Conservation (phyloP, 2,329 filamentous ascomycete genomes). For the Epichloe sylvatica region DNA sequence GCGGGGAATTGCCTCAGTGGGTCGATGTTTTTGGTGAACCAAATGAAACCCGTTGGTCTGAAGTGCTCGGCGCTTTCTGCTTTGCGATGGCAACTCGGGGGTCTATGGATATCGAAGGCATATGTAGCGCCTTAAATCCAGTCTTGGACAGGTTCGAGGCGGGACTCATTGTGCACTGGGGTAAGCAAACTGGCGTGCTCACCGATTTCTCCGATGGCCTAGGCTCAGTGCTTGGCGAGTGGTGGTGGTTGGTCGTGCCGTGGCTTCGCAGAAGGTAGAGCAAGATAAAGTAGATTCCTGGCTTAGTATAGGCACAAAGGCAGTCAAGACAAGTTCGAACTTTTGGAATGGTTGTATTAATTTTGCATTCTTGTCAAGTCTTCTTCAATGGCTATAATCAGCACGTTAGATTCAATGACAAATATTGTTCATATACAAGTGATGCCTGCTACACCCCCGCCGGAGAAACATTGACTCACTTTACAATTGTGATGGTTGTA, state of each 20-base stretch:
- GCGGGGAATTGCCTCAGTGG: conserved; percentile 54
- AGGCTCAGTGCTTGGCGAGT: conserved; percentile 39
- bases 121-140: conserved; percentile 42
- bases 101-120: conserved; percentile 36
- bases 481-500: neutral
- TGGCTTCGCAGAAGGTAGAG: conserved; percentile 10
- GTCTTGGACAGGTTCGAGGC: conserved; percentile 51
- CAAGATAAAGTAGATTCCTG: neutral
- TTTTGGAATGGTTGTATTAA: too few relatives aligned
- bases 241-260: conserved; percentile 51
- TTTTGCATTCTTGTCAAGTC: too few relatives aligned
- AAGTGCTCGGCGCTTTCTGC: conserved; percentile 46
- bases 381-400: too few relatives aligned
- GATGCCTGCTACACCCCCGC: too few relatives aligned
- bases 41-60: conserved; percentile 48
- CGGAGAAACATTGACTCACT: too few relatives aligned
- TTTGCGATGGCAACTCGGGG: conserved; percentile 50
- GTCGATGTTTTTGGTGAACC: conserved; percentile 51
- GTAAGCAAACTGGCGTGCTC: conserved; percentile 37
- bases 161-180: conserved; percentile 45
- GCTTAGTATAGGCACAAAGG: too few relatives aligned
- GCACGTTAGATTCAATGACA: too few relatives aligned
- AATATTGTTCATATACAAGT: too few relatives aligned
- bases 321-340: too few relatives aligned
- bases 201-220: conserved; percentile 24